These are phyloP conservation scores for Silene coronaria DNA, from an alignment of 179 eudicot genomes.

Conservation along the genomic window DNA sequence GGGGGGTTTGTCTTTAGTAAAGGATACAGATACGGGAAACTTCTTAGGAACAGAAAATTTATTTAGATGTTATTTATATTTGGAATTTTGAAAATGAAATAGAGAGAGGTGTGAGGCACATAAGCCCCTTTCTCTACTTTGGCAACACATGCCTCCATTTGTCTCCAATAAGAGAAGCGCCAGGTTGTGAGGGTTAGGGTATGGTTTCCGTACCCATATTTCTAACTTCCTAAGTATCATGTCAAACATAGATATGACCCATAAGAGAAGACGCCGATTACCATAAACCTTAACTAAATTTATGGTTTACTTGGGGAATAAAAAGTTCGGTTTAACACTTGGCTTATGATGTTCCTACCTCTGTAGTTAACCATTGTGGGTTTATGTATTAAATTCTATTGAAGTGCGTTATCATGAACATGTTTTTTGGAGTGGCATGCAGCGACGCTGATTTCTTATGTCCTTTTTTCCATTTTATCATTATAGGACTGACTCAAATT, in stretches of 20 bases:
- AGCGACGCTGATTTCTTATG: background rate
- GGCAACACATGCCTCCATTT: background rate
- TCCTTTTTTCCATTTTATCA: constrained; percentile 5
- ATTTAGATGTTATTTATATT: background rate
- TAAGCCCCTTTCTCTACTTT: background rate
- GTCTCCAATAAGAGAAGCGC: too few species aligned
- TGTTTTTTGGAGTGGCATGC: background rate
- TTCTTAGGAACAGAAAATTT: background rate
- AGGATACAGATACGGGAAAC: background rate
- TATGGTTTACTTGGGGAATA: background rate
- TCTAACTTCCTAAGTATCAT: background rate
- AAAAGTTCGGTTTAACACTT: background rate
- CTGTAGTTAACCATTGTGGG: background rate
- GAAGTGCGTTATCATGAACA: background rate
- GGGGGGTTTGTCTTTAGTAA: background rate
- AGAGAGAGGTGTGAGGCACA: background rate
- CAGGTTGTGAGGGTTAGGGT: too few species aligned
- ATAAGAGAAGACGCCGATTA: background rate
- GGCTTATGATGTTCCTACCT: background rate
- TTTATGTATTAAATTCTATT: background rate
- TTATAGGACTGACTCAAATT: constrained; percentile 58
- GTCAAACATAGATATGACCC: background rate
- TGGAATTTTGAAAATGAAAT: background rate
- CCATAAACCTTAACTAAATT: background rate
- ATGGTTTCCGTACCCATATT: background rate